These are phyloP conservation scores for Penicillium egyptiacum DNA, from an alignment of 495 filamentous ascomycete species.

Conservation along the genomic window DNA sequence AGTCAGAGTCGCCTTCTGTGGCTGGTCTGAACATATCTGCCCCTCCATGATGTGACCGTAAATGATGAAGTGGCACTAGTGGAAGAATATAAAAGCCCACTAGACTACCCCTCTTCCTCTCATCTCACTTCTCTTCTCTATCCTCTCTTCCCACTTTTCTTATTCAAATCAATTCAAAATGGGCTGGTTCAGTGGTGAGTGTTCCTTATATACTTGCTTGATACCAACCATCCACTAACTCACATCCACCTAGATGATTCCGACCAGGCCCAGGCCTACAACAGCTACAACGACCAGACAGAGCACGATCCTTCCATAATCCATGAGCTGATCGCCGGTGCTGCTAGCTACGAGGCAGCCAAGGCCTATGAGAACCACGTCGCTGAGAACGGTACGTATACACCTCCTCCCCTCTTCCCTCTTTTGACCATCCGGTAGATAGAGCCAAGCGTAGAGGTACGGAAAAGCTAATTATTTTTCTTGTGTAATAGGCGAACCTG, in stretches of 20 bases:
- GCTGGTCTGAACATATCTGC: conserved; percentile 1
- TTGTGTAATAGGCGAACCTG: conserved; percentile 53
- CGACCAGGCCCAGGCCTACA: conserved; percentile 34
- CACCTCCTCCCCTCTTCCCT: background rate
- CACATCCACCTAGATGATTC: conserved; percentile 21
- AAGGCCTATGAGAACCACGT: conserved; percentile 69
- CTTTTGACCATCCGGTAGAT: background rate
- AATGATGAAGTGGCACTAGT: background rate
- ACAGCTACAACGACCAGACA: conserved; percentile 38
- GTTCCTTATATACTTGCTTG: background rate
- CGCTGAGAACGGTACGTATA: conserved; percentile 54
- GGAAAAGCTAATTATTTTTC: background rate
- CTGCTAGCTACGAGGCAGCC: conserved; percentile 71
- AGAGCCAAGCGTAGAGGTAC: background rate
- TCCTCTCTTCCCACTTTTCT: background rate
- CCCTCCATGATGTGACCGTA: conserved; percentile 3
- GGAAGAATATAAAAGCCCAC: conserved; percentile 5
- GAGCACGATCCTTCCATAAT: conserved; percentile 56
- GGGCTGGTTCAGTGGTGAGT: conserved; percentile 29
- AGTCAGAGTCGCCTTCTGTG: too few relatives aligned
- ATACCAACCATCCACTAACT: background rate
- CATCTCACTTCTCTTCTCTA: background rate
- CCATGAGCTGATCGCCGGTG: conserved; percentile 70
- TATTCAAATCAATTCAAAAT: conserved; percentile 17
- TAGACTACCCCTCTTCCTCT: background rate